Evolutionary conservation across 345 rosid genomes (phyloP), one percentile per base, ranked within the genome.

Genomic region (Eucalyptus erythrocorys): DNA sequence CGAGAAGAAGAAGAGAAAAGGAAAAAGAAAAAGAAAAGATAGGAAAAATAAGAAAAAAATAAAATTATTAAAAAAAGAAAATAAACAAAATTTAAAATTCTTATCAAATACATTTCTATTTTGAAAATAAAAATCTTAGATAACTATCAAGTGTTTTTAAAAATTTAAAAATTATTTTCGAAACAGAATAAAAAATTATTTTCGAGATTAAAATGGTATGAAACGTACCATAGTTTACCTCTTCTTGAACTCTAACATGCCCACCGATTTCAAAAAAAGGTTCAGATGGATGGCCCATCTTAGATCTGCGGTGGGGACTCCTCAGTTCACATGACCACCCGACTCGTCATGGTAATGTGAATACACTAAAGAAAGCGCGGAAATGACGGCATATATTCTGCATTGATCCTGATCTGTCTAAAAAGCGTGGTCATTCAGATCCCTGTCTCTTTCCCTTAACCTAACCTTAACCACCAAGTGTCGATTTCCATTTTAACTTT

Each of bases 61-160:
- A 6, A 49, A 49, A 17, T 7, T 51, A 50, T 50, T 50, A 7
- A 50, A 3, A 50, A 51, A 7, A 50, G 7, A 4, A 48, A 48
- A 51, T 17, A 51, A 49, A 17, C n/a, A 50, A 6, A 47, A 17
- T 6, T 50, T 17, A 7, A 1, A 51, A 3, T 8, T 51, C 24
- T 51, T 51, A 7, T 3, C 8, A 19, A 51, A 51, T 51, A 24
- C 0, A 51, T 51, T 51, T 51, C 8, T 51, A 51, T 19, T 51
- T 50, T 51, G 13, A 43, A 43, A 43, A 43, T 43, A 43, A 43
- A 43, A 43, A 43, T 43, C 8, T 43, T 43, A 9, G 8, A 9
- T 43, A 43, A 3, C 7, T 43, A 43, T 8, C 2, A 43, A 0
- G 53, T 50, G 1, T 50, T 16, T 6, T 17, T 17, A 0, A 0